Base-by-base conservation (phyloP, 495 filamentous ascomycete species). In the Daldinia grandis region DNA sequence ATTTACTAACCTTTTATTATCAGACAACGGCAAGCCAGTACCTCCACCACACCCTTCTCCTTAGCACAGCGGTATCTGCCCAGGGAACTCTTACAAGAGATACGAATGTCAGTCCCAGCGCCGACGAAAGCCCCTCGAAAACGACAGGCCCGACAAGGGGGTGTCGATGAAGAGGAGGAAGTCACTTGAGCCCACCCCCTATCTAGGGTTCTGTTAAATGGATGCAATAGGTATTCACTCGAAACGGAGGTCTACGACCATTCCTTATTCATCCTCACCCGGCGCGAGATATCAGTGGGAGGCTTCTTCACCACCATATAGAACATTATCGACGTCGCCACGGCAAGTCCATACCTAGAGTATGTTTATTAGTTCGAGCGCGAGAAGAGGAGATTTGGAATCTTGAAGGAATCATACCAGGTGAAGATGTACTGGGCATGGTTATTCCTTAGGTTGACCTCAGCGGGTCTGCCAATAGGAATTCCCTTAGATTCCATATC, bases 391-490 rank as follows among this genome's bases (percentile, higher is more conserved):
- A 3, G 19, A 1, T 21, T 19, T 1, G 9, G 8, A 12, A 24
- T 2, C 24, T 21, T 53, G 44, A 57, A 38, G 27, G 59, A 59
- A 58, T 61, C 88, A 75, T 87, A 97, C 95, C 95, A 99, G 58
- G 95, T 99, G 77, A 97, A 94, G 62, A 99, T 98, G 76, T 99
- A 99, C 81, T 99, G 95, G 71, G 92, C 89, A 80, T 99, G 95
- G 78, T 95, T 98, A 77, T 99, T 99, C 76, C 92, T 87, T 78
- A 99, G 80, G 79, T 95, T 97, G 64, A 99, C 95, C 81, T 95
- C 93, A 5, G 95, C 87, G 5, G 93, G 81, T 76, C 94, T 86
- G n/a, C 93, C 96, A 78, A 98, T 95, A 1, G 95, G 95, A 42
- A 95, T 90, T n/a, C 96, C 95, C 65, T 89, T 90, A 9, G 86